Evolutionary conservation across 1,139 yeast genomes (phyloP), one percentile per base, ranked within the genome.

Genomic region (Diutina sp.): DNA sequence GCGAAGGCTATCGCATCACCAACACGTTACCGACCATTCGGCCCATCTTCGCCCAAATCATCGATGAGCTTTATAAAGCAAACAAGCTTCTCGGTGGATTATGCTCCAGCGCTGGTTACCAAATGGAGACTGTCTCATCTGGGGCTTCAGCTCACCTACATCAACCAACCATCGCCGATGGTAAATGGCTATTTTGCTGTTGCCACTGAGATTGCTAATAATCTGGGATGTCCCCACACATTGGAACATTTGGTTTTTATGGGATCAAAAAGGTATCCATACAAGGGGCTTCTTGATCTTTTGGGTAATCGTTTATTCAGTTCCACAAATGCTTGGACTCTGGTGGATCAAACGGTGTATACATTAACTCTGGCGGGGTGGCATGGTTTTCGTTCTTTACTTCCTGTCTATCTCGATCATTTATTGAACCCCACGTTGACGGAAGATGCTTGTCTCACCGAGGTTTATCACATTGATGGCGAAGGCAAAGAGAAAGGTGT

Each of bases 291-390:
- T 56, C 74, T 95, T 55, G 99, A 95, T 65, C 84, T 84, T 8
- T 77, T 91, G 58, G 97, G 98, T 6, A 90, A 90, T 66, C 72
- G 90, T 58, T 84, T 90, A 62, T 87, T 87, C 69, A 87, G 97
- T 1, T 78, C 84, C 8, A 95, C 99, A 0, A 95, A 95, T 66
- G 99, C 99, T 0, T 91, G 97, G 97, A 93, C 99, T 0, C 90
- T 87, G 1, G 88, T 93, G 3, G 99, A 95, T 69, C 96, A 90
- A 66, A 95, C 99, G 0, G 97, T 90, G 1, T 95, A 93, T 65
- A 90, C 97, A 1, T 74, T 95, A 58, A 81, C 87, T 9, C 84
- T 96, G 50, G 98, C 98, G 0, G 99, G 99, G 6, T 91, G 97
- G 97, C 90, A 88, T 58, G 99, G 98, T 0, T 95, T 95, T 69